Base-by-base conservation (phyloP, 1,284 basidiomycete species). In the Pterula multifida region DNA sequence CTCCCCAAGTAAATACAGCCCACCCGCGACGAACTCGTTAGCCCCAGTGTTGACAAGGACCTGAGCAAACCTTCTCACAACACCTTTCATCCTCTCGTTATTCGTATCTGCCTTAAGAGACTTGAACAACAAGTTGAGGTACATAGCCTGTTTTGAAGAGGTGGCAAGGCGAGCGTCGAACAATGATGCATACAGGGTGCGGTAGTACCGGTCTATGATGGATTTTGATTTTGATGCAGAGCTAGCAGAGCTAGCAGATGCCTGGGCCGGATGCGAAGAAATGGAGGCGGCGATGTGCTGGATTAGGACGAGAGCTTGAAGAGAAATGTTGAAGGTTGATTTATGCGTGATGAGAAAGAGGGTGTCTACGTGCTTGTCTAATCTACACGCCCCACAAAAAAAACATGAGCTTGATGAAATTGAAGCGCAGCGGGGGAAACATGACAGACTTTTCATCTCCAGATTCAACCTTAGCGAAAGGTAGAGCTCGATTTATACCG, bases 61-160 rank as follows among this genome's bases (percentile, higher is more conserved):
- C 67, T 98, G 95, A 24, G 94, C 72, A 47, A 97, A 81, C 49
- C 96, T 73, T 62, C 90, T 82, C 39, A 97, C 78, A 52, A 98
- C 83, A 0, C 92, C 90, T 64, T 83, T 83, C 6, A 88, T 77
- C 17, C 92, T 75, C 52, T 77, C 42, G 23, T 50, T 52, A 28
- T 62, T 60, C 19, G 47, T 32, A 47, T 97, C 95, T 2, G 74
- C 75, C 65, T 96, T 96, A 57, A 98, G 68, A 15, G 90, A 85
- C 62, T 92, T 95, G 78, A 96, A 95, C 19, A 98, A 67, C 19
- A 99, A 69, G 64, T 98, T 98, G 56, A 99, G 78, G 65, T 97
- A 98, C 85, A 98, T 90, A 4, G 94, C 91, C 64, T 98, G 93
- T 64, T 98, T 98, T 25, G 87, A 90, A 15, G 92, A 92, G 1